phyloP scores from a whole-genome alignment of 2,329 filamentous ascomycete species.

The Arthrinium puccinioides region DNA sequence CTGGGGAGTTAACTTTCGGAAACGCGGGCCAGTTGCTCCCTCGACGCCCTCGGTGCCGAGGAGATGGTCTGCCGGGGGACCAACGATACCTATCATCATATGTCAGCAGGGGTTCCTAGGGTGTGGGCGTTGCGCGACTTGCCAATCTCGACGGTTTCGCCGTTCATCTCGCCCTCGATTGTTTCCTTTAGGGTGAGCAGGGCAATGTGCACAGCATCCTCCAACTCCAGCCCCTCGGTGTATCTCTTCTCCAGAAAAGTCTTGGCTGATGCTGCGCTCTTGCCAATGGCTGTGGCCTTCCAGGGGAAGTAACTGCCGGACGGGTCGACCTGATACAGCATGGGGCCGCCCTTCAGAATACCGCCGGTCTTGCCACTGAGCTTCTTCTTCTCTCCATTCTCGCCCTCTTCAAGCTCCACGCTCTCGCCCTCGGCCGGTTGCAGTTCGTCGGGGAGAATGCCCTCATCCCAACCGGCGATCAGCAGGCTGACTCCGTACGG shows the following conservation, averaged over 20 bases:
- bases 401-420: constrained; percentile 39
- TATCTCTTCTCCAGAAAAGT: constrained; percentile 99
- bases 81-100: constrained; percentile 72
- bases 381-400: constrained; percentile 60
- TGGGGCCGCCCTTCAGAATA: constrained; percentile 90
- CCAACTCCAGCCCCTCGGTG: constrained; percentile 91
- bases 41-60: constrained; percentile 87
- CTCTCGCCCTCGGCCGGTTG: constrained; percentile 50
- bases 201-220: constrained; percentile 98
- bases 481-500: constrained; percentile 95
- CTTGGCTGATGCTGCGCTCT: constrained; percentile 96
- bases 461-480: constrained; percentile 96
- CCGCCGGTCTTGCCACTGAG: constrained; percentile 83
- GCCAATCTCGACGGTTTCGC: constrained; percentile 97
- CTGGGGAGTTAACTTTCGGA: constrained; percentile 91
- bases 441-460: constrained; percentile 78
- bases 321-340: constrained; percentile 98
- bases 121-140: no score
- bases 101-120: no score
- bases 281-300: constrained; percentile 98
- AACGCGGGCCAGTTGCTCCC: constrained; percentile 75
- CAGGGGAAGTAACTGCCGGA: constrained; percentile 98
- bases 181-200: constrained; percentile 97
- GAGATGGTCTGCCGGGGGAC: constrained; percentile 86
- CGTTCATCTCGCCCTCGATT: constrained; percentile 98